These are phyloP conservation scores for Lactarius psammicola DNA, from an alignment of 768 basidiomycete species.

Conservation along the genomic window DNA sequence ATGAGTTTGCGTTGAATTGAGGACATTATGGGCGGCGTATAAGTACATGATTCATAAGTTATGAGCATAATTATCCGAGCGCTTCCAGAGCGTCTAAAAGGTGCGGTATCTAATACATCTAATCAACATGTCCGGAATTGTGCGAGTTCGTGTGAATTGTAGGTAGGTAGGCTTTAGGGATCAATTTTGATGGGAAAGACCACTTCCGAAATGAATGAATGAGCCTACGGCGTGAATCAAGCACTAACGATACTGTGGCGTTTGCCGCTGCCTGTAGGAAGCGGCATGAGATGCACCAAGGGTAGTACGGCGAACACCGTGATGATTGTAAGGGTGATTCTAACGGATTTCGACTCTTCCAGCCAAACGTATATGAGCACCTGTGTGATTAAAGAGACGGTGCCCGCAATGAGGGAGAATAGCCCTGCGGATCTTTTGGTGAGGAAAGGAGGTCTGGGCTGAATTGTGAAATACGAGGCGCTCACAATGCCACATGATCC, in stretches of 20 bases:
- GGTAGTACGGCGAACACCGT: conserved; percentile 16
- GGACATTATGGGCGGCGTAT: neutral
- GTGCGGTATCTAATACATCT: neutral
- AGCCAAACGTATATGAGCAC: conserved; percentile 21
- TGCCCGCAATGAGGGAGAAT: conserved; percentile 15
- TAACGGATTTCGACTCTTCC: conserved; percentile 20
- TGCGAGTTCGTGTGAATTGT: neutral
- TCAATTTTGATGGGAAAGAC: neutral
- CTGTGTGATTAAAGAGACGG: conserved; percentile 11
- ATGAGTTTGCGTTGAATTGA: neutral
- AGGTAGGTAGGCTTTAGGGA: neutral
- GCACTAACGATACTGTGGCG: neutral
- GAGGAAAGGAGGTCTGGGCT: neutral
- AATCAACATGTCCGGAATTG: neutral
- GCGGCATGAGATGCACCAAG: conserved; percentile 16
- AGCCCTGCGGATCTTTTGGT: conserved; percentile 13
- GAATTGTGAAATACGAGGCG: neutral
- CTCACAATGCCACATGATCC: conserved; percentile 29
- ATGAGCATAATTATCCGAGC: neutral
- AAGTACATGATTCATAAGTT: conserved; percentile 2
- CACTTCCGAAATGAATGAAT: neutral
- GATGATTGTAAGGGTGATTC: conserved; percentile 19
- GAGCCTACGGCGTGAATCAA: neutral
- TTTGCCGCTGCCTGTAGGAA: neutral
- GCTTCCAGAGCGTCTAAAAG: conserved; percentile 3